Evolutionary conservation across 768 basidiomycete genomes (phyloP), one percentile per base, ranked within the genome.

Genomic region (Leucogyrophana mollusca): DNA sequence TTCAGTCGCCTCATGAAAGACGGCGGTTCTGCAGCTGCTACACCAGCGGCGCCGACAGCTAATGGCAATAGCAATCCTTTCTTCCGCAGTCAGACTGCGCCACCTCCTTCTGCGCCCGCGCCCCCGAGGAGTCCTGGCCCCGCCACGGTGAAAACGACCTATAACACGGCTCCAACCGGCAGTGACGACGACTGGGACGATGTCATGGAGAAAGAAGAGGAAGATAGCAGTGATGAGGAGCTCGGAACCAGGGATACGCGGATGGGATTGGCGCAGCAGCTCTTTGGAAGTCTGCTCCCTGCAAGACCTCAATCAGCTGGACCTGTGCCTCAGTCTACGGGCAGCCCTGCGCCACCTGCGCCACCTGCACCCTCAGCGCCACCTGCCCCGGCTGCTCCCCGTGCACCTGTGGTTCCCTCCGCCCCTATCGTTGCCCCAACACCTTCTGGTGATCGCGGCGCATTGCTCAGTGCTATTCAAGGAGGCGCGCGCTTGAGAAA

Each of bases 111-210:
- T 45, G 43, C 67, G 59, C 67, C 49, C 45, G 47, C 62, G 33
- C 43, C 62, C 21, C 58, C 68, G 4, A 78, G 74, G 59, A 78
- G 78, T 49, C 78, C 86, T 1, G 70, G 70, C 2, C 80, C 85
- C 2, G 67, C 76, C 6, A 65, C 78, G 0, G 60, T 75, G 18
- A 85, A 79, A 59, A 62, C 77, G 0, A 60, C 76, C 3, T 88
- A 90, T 50, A 66, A 85, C 51, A 85, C 80, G 1, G 86, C 80
- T 0, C 76, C 85, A 1, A 64, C 68, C 2, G 73, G 71, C 25
- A 70, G 72, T 24, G 85, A 88, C 2, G 87, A 89, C 14, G 90
- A 92, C 40, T 94, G 92, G 91, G 91, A 86, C 45, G 82, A 83
- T n/a, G 72, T 90, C 40, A 71, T 80, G 57, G 91, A 94, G 63